Conservation (phyloP, 768 basidiomycete genomes). For the Russula sp. region DNA sequence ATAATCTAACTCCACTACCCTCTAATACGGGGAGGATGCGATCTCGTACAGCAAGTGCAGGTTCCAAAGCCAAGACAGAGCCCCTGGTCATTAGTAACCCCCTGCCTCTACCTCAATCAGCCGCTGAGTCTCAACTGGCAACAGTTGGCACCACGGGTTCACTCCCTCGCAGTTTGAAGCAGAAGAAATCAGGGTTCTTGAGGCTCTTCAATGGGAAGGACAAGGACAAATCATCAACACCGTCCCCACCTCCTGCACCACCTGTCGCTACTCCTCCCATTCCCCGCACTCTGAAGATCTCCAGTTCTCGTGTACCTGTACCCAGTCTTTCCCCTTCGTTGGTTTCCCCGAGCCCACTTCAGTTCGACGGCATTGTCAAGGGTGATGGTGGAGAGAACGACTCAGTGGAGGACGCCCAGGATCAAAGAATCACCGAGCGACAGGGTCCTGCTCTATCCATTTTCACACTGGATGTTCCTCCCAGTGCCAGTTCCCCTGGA, state of each 20-base stretch:
- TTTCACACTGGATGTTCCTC: not conserved
- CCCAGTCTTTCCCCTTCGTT: conserved; percentile 16
- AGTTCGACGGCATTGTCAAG: conserved; percentile 4
- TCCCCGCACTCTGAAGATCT: conserved; percentile 21
- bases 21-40: conserved; percentile 32
- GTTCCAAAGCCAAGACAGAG: conserved; percentile 37
- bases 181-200: conserved; percentile 81
- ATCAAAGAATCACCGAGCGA: not conserved
- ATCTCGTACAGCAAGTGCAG: conserved; percentile 54
- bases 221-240: conserved; percentile 37
- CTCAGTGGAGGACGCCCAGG: not conserved
- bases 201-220: conserved; percentile 58
- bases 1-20: not conserved
- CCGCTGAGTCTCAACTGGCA: not conserved
- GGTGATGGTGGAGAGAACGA: not conserved
- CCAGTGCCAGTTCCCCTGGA: not conserved
- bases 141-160: conserved; percentile 9
- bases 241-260: conserved; percentile 49
- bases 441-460: conserved; percentile 9
- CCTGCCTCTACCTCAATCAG: conserved; percentile 10
- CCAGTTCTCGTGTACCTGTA: conserved; percentile 23
- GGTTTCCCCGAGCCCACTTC: conserved; percentile 9
- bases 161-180: conserved; percentile 47
- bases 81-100: conserved; percentile 16
- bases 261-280: conserved; percentile 24